Base-by-base conservation (phyloP, 2,329 filamentous ascomycete species). In the Torrubiellomyces zombiae region DNA sequence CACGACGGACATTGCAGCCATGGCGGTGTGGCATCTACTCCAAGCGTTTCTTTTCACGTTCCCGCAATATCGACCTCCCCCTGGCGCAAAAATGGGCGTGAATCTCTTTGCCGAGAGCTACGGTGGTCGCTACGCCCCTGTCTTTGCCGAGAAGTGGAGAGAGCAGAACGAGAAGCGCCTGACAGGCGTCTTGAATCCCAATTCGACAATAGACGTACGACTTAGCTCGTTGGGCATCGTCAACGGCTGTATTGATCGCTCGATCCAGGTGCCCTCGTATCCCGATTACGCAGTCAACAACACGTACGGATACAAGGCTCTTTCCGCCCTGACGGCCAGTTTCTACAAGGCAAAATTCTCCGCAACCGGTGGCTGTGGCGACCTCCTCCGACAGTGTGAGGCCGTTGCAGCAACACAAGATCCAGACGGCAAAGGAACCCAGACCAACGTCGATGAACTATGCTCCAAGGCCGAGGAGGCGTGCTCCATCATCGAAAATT, bases 71-170 rank as follows among this genome's bases (percentile, higher is more conserved):
- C 61, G 62, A 18, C 64, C 63, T 4, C 53, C 59, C 4, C 43
- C 47, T 17, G 53, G 56, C 32, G 48, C 56, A 19, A 49, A 58
- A 0, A 38, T 70, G 11, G 66, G 66, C 5, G 58, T 80, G 26
- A 71, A 72, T 36, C 50, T 80, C 4, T 78, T 76, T 32, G 62
- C 71, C 1, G 73, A 81, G 43, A 75, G 68, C 45, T 75, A 79
- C 43, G 67, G 73, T 17, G 77, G 77, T 9, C 65, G 70, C 28
- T 82, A 79, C 37, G 76, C 70, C 0, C 73, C 73, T 3, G 53
- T 64, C 2, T 75, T 79, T 37, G 68, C 70, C 8, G 53, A 56
- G 12, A 47, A 56, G 13, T 66, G 61, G 50, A 59, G 75, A 37
- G 44, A 64, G 28, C 72, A 81, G 47, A 82, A 81, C 35, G 43